A percentile compares a stretch with the other conserved stretches of the same genome.
Evolutionary conservation across 2,329 filamentous ascomycete species (phyloP).

Genomic region (Trichocomaceae sp.): DNA sequence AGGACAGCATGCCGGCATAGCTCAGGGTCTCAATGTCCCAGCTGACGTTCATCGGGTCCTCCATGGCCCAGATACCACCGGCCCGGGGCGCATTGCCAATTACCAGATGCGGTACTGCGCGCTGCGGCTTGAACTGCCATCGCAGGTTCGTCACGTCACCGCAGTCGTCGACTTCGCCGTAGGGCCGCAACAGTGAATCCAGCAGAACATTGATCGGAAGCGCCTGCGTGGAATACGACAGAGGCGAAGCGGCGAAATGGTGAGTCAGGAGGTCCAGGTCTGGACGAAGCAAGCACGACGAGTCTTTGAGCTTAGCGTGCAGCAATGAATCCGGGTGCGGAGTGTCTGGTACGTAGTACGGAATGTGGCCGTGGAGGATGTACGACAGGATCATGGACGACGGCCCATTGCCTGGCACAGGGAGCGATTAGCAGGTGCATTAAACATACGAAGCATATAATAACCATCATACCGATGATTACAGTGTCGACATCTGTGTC

Average conservation of each 20-base stretch:
- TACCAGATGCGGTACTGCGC: constrained; percentile 48
- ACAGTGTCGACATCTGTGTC: constrained; percentile 33
- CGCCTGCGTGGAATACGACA: constrained; percentile 57
- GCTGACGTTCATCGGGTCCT: constrained; percentile 47
- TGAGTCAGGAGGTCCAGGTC: constrained; percentile 46
- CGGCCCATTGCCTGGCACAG: constrained; percentile 50
- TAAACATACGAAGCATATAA: constrained; percentile 12
- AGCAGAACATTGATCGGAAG: constrained; percentile 55
- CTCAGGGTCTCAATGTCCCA: constrained; percentile 55
- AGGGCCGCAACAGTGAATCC: constrained; percentile 53
- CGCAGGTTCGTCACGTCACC: constrained; percentile 45
- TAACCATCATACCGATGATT: constrained; percentile 38
- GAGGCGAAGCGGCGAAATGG: constrained; percentile 51
- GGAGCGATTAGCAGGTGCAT: constrained; percentile 12
- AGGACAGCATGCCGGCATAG: constrained; percentile 56
- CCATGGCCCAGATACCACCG: constrained; percentile 56
- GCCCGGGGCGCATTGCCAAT: constrained; percentile 46
- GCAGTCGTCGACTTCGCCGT: constrained; percentile 52
- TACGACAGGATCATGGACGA: constrained; percentile 57
- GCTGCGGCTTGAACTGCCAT: constrained; percentile 48
- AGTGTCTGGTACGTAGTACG: constrained; percentile 45
- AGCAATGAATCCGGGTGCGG: constrained; percentile 54
- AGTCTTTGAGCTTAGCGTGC: constrained; percentile 48
- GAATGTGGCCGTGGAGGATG: constrained; percentile 56
- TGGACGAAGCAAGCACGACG: constrained; percentile 42